These are phyloP conservation scores for Kwoniella sp. DNA, from an alignment of 768 basidiomycete species.

Conservation along the genomic window DNA sequence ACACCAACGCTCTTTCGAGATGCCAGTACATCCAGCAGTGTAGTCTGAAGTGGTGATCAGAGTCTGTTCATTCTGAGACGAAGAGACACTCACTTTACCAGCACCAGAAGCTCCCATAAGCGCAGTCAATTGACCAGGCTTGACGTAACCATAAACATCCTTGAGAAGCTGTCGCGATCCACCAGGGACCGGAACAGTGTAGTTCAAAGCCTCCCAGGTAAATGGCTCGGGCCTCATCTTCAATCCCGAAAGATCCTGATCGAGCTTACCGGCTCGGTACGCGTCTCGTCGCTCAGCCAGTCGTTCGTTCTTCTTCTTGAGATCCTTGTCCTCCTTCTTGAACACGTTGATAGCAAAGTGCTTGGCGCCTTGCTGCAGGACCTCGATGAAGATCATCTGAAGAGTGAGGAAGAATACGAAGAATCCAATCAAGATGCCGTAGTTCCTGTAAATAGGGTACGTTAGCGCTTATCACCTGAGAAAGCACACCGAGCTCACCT, in stretches of 20 bases:
- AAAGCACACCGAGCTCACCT: constrained; percentile 7
- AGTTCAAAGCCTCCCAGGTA: constrained; percentile 65
- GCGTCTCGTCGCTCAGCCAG: constrained; percentile 56
- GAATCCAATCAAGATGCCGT: constrained; percentile 68
- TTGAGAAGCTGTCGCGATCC: constrained; percentile 48
- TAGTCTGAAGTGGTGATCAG: too few species aligned
- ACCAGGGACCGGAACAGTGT: constrained; percentile 54
- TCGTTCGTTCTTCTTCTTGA: constrained; percentile 52
- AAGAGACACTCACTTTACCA: constrained; percentile 45
- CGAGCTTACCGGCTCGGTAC: constrained; percentile 47
- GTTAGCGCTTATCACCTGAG: neutral
- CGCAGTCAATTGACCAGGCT: constrained; percentile 52
- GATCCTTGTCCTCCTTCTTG: constrained; percentile 57
- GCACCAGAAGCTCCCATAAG: constrained; percentile 55
- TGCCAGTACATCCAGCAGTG: constrained; percentile 63
- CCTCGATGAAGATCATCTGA: constrained; percentile 58
- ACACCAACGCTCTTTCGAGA: constrained; percentile 63
- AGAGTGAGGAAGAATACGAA: constrained; percentile 65
- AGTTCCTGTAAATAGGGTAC: constrained; percentile 50
- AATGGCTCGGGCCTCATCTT: constrained; percentile 57
- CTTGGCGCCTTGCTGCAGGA: constrained; percentile 32
- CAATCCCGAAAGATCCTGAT: constrained; percentile 53
- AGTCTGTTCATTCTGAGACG: constrained; percentile 11
- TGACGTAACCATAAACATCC: constrained; percentile 52
- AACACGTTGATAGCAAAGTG: constrained; percentile 57